Evolutionary conservation across 2,329 filamentous ascomycete species (phyloP).

Genomic region (Rhinocladiella similis): DNA sequence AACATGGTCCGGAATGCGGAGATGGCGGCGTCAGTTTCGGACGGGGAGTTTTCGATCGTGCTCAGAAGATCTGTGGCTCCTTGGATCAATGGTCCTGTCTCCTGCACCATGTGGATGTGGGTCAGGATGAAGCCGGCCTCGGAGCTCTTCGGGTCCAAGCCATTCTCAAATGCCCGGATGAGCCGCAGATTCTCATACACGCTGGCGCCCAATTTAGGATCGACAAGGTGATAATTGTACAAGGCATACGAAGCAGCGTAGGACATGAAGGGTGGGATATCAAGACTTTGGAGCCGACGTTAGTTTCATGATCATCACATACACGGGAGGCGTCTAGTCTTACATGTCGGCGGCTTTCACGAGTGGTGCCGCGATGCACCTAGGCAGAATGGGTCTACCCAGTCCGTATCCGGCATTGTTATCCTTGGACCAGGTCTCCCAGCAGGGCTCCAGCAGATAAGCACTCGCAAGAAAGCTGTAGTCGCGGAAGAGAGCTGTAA

Average conservation of each 20-base stretch:
- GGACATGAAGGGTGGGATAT: constrained; percentile 92
- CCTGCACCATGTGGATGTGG: constrained; percentile 91
- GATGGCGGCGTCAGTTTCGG: constrained; percentile 8
- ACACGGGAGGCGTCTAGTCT: too few species aligned
- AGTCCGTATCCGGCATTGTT: constrained; percentile 73
- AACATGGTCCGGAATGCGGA: constrained; percentile 63
- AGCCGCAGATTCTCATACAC: constrained; percentile 69
- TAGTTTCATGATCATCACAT: too few species aligned
- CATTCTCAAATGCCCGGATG: constrained; percentile 87
- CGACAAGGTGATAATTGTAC: constrained; percentile 64
- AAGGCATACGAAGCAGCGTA: constrained; percentile 66
- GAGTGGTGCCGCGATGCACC: constrained; percentile 75
- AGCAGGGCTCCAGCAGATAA: constrained; percentile 89
- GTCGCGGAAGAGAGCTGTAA: constrained; percentile 87
- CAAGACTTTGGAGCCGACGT: constrained; percentile 48
- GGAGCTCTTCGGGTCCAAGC: constrained; percentile 80
- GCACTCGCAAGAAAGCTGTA: constrained; percentile 89
- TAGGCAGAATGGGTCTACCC: constrained; percentile 71
- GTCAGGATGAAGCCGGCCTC: constrained; percentile 96
- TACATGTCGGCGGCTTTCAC: constrained; percentile 82
- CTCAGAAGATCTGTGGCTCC: constrained; percentile 70
- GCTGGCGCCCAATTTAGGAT: constrained; percentile 42
- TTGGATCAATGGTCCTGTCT: constrained; percentile 75
- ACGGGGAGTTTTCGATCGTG: constrained; percentile 41
- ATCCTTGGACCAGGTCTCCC: constrained; percentile 63